Conservation (phyloP, 176 grass and related monocot genomes). For the Cocos nucifera region DNA sequence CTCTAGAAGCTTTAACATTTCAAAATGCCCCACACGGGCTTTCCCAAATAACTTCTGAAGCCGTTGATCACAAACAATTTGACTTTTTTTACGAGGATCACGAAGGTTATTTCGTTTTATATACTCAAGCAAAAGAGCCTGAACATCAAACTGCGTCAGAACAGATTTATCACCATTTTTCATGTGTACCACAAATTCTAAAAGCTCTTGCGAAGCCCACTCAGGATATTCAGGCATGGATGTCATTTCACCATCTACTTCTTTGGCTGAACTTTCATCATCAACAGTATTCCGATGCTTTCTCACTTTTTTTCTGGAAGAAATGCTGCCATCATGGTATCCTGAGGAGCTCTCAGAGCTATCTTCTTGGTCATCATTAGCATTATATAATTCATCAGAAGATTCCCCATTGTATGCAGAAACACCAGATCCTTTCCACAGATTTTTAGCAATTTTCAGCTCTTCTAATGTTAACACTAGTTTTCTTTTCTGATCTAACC, state of each 20-base stretch:
- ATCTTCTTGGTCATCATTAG: constrained; percentile 49
- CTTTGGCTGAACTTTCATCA: constrained; percentile 25
- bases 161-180: constrained; percentile 63
- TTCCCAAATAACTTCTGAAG: constrained; percentile 66
- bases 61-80: constrained; percentile 83
- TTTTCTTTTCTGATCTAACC: constrained; percentile 83
- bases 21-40: constrained; percentile 55
- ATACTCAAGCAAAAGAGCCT: constrained; percentile 85
- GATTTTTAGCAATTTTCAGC: constrained; percentile 54
- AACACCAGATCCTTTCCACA: constrained; percentile 41
- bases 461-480: constrained; percentile 68
- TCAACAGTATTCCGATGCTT: constrained; percentile 32
- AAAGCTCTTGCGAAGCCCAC: constrained; percentile 75
- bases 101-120: constrained; percentile 85
- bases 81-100: constrained; percentile 74
- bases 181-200: constrained; percentile 83
- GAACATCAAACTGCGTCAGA: constrained; percentile 67
- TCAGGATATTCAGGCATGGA: constrained; percentile 33
- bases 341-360: constrained; percentile 54
- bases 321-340: constrained; percentile 32
- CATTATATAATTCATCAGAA: constrained; percentile 78
- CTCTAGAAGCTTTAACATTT: constrained; percentile 92
- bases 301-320: constrained; percentile 45
- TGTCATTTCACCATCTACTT: constrained; percentile 28
- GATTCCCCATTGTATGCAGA: constrained; percentile 52